Base-by-base conservation (phyloP, 169 alveolate genomes). In the Plasmodium berghei region DNA sequence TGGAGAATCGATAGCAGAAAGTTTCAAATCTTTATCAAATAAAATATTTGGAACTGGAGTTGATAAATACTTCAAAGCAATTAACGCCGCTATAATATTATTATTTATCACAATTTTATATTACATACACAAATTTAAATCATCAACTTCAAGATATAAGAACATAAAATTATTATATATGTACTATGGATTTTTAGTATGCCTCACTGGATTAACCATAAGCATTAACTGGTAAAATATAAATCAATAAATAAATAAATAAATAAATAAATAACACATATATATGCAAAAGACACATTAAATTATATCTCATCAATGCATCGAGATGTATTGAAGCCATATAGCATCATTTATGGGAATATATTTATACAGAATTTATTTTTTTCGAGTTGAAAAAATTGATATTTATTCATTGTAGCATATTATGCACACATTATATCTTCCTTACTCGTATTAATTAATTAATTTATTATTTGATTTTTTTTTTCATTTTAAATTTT, bases 111-210 rank as follows among this genome's bases (percentile, higher is more conserved):
- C 89, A 0, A 49, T 75, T 20, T 49, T 75, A 52, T 45, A 75
- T 62, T 75, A 75, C 26, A 75, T 75, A 48, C 52, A 64, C 24
- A 2, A 73, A 12, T 75, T 62, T 63, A 45, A 75, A 49, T 9
- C 14, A 49, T 63, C 18, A 62, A 20, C 46, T 18, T 26, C 16
- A 75, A 48, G 40, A 40, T 34, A 63, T 55, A 75, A 64, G 52
- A 56, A 63, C 59, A 62, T 48, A 8, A 46, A 45, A 40, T 9
- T 64, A 42, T 34, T 75, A 14, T 62, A 62, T 56, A 75, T 75
- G 89, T 75, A 58, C 62, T 75, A 75, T 24, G 89, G 89, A 24
- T 75, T 75, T 75, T 58, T 75, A 64, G 74, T 64, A 20, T 75
- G 89, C 63, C 75, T 75, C 12, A 56, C 64, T 3, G 75, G 89